Evolutionary conservation across 495 filamentous ascomycete species (phyloP), one percentile per base, ranked within the genome.

Genomic region (Aspergillus asperescens): DNA sequence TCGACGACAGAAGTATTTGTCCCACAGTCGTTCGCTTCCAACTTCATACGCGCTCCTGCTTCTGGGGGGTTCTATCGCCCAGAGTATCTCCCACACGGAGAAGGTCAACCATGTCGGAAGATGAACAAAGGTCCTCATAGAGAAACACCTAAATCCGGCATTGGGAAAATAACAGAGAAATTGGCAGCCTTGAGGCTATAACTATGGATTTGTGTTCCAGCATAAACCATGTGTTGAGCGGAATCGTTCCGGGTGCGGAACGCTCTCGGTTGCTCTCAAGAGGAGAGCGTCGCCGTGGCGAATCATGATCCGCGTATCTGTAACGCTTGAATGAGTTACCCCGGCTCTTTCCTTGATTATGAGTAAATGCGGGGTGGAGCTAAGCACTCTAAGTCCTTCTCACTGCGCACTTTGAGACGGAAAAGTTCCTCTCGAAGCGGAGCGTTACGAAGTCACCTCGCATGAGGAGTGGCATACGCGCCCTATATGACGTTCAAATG

Each of bases 161-260:
- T n/a, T n/a, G n/a, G n/a, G n/a, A n/a, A n/a, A n/a, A n/a, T n/a
- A n/a, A n/a, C n/a, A n/a, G n/a, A n/a, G n/a, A n/a, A n/a, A n/a
- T n/a, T n/a, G n/a, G n/a, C n/a, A n/a, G n/a, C n/a, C n/a, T n/a
- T n/a, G n/a, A n/a, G n/a, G 15, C 19, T 25, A 3, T 2, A 24
- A 27, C 9, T 6, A 25, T 25, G 39, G 39, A 42, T 24, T 42
- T 35, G 3, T 35, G 10, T n/a, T n/a, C 32, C 32, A 9, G 32
- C 16, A 3, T 16, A 3, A 31, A 2, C 29, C 9, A 7, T 12
- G 1, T 4, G 18, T 5, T 16, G 32, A 24, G 53, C 53, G 53
- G 53, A 56, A 56, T 37, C 6, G 4, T 50, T 56, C 53, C 53
- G 53, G 27, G 53, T 46, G 53, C 53, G 53, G 53, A 56, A 56